phyloP scores from a whole-genome alignment of 1,284 basidiomycete genomes.

The Tilletia caries region DNA sequence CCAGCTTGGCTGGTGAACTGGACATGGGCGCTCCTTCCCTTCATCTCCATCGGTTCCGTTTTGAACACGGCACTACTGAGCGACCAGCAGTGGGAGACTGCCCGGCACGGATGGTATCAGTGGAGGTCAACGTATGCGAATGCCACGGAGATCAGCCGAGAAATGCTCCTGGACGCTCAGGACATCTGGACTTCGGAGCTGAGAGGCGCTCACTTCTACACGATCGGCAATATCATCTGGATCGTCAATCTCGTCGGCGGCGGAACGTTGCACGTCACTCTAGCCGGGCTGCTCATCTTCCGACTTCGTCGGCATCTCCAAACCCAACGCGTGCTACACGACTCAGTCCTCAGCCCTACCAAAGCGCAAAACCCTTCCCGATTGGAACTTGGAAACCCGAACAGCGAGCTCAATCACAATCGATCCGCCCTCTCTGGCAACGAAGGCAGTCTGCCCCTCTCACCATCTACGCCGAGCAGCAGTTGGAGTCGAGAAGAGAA shows the following conservation, averaged over 20 bases:
- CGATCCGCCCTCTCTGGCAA: too few relatives aligned
- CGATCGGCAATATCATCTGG: background rate
- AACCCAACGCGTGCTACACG: too few relatives aligned
- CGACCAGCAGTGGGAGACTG: background rate
- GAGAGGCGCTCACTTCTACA: background rate
- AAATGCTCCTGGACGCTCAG: slow-evolving; percentile 10
- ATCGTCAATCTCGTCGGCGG: background rate
- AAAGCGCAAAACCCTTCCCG: too few relatives aligned
- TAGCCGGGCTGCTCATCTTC: background rate
- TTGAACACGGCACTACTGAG: background rate
- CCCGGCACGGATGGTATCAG: background rate
- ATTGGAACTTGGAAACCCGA: too few relatives aligned
- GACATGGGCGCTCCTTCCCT: background rate
- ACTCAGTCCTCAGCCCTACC: too few relatives aligned
- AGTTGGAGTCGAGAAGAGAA: too few relatives aligned
- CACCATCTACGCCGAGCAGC: too few relatives aligned
- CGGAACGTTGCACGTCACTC: background rate
- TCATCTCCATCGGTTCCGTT: background rate
- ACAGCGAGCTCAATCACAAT: too few relatives aligned
- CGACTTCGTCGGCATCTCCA: background rate
- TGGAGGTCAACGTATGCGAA: background rate
- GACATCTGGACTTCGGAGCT: background rate
- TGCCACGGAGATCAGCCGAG: background rate
- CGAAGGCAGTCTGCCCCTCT: too few relatives aligned
- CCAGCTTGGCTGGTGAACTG: background rate